These are phyloP conservation scores for Axilococcus clingmanii DNA, from an alignment of 139 green algal species.

Conservation along the genomic window DNA sequence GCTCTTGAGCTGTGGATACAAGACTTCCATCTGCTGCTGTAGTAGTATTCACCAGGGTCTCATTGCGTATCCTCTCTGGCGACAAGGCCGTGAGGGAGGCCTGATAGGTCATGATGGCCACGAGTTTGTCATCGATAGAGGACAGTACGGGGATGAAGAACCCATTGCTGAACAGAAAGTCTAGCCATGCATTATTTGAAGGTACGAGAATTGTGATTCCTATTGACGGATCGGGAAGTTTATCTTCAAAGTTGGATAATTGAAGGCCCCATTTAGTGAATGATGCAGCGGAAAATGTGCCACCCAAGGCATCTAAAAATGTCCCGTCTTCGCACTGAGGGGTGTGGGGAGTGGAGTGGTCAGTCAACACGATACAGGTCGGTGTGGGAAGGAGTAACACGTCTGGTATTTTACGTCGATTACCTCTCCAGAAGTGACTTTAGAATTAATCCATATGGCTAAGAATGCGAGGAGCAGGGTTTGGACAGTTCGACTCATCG, in stretches of 20 bases:
- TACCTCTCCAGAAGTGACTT: too few species aligned
- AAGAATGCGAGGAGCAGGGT: too few species aligned
- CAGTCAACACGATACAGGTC: too few species aligned
- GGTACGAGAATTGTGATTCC: slow-evolving; percentile 19
- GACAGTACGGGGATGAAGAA: slow-evolving; percentile 8
- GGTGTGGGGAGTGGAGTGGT: too few species aligned
- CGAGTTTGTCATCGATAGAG: background rate
- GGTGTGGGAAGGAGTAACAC: too few species aligned
- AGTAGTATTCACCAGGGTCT: background rate
- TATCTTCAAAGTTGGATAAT: slow-evolving; percentile 8
- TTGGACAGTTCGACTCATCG: too few species aligned
- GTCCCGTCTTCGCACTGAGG: background rate
- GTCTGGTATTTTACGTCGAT: too few species aligned
- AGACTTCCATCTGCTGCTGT: background rate
- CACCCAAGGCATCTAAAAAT: background rate
- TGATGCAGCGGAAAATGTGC: background rate
- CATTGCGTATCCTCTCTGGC: background rate
- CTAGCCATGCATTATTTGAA: slow-evolving; percentile 14
- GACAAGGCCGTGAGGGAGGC: too few species aligned
- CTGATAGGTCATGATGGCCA: slow-evolving; percentile 2
- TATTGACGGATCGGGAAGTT: slow-evolving; percentile 15
- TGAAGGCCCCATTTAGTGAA: background rate
- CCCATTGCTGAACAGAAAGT: slow-evolving; percentile 19
- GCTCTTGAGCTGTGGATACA: slow-evolving; percentile 2
- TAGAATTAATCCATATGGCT: too few species aligned